Base-by-base conservation (phyloP, 2,329 filamentous ascomycete species). In the Alternaria longipes region DNA sequence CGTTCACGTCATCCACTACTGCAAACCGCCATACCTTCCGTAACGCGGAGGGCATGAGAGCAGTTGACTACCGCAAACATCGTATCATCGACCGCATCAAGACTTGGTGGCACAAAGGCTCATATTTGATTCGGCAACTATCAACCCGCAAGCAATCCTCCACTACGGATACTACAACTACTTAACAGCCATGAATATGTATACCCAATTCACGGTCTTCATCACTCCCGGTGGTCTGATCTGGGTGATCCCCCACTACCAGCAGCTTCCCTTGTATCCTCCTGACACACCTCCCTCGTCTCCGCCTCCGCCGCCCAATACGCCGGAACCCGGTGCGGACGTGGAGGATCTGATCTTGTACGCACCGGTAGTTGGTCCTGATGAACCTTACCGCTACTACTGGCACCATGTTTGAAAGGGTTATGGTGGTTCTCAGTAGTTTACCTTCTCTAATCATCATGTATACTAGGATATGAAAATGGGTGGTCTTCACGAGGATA, bases 41-140 rank as follows among this genome's bases (percentile, higher is more conserved):
- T 18, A 65, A 66, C 41, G 71, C 71, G 18, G 59, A 71, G 57
- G 71, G 72, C 41, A 74, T 74, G 71, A 62, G 61, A 46, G 57
- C 36, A 40, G 60, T 49, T 22, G 59, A 59, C 34, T 74, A 73
- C 52, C 72, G 69, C 28, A 61, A 66, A 18, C 59, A 70, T 24
- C 53, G 61, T 14, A 59, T 73, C 47, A 47, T 72, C 41, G 64
- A 69, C 34, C 52, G 65, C 44, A 47, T 71, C 47, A 68, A 67
- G 54, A 65, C 55, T 32, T 68, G 61, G 64, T 73, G 68, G 71
- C 64, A 72, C 58, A 73, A 67, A 42, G 60, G 69, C 38, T 62
- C 63, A 20, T 55, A 64, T 12, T 49, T 70, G 6, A 56, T 71
- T 36, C 64, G 70, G 14, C 67, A 40, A 42, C 34, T 73, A 5